Evolutionary conservation across 345 rosid species (phyloP).

Genomic region (Microthlaspi erraticum): DNA sequence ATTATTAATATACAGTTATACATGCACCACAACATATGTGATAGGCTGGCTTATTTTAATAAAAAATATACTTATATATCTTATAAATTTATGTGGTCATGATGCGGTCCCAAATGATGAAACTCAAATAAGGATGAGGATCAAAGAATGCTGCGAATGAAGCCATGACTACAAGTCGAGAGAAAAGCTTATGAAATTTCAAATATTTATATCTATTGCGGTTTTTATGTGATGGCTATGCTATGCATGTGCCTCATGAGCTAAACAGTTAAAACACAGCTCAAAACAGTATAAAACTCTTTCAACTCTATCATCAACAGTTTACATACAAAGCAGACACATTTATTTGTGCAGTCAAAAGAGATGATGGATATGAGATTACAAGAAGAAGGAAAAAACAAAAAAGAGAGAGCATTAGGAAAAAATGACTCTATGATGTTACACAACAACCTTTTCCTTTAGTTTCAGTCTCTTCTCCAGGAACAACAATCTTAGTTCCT

Average conservation of each 20-base stretch:
- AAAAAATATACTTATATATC: too few species aligned
- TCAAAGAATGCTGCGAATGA: too few species aligned
- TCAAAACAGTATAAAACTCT: constrained; percentile 11
- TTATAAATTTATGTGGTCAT: too few species aligned
- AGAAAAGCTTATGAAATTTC: too few species aligned
- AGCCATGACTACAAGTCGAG: too few species aligned
- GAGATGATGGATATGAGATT: neutral
- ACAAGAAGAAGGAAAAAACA: neutral
- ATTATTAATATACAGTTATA: too few species aligned
- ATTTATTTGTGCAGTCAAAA: constrained; percentile 21
- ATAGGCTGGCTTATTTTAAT: too few species aligned
- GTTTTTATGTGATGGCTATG: neutral
- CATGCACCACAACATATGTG: too few species aligned
- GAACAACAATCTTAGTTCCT: constrained; percentile 71
- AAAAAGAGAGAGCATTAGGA: neutral
- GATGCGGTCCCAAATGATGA: too few species aligned
- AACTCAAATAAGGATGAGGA: too few species aligned
- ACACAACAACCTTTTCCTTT: constrained; percentile 60
- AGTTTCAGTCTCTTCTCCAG: constrained; percentile 50
- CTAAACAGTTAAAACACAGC: neutral
- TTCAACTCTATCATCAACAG: constrained; percentile 21
- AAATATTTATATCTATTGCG: neutral
- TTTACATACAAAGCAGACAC: constrained; percentile 27
- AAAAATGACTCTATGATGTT: constrained; percentile 23
- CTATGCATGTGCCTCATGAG: too few species aligned